A percentile compares a stretch with the other conserved stretches of the same genome.
phyloP scores from a whole-genome alignment of 192 early-diverging fungal genomes.

The Chytriomyces confervae region DNA sequence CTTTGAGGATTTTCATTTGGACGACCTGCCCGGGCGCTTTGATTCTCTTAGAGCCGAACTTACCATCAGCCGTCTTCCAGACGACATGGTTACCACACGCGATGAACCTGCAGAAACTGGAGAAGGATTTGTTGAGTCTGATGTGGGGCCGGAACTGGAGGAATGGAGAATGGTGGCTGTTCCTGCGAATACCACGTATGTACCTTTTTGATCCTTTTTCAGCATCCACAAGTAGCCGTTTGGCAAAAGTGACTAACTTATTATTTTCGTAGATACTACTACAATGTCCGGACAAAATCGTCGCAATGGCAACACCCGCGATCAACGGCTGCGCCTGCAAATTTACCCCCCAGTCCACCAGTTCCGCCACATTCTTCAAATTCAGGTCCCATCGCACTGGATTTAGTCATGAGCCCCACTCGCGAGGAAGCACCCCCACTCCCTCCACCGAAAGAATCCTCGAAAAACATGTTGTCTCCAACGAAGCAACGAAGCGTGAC shows the following conservation, averaged over 20 bases:
- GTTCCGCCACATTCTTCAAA: background rate
- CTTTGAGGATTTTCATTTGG: background rate
- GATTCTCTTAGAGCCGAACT: no score
- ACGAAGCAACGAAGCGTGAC: no score
- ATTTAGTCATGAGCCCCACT: background rate
- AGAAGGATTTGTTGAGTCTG: slow-evolving; percentile 4
- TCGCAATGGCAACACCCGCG: slow-evolving; percentile 15
- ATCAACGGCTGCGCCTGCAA: background rate
- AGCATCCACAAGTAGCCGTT: background rate
- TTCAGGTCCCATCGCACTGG: background rate
- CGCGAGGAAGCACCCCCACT: background rate
- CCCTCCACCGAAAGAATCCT: background rate
- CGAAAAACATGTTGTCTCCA: background rate
- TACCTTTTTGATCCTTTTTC: background rate
- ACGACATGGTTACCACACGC: background rate
- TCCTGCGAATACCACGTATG: slow-evolving; percentile 26
- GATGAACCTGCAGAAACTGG: background rate
- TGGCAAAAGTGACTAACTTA: no score
- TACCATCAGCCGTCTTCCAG: no score
- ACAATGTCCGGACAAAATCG: slow-evolving; percentile 9
- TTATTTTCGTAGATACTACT: slow-evolving; percentile 10
- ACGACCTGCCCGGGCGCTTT: no score
- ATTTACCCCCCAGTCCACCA: slow-evolving; percentile 2
- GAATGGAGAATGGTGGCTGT: slow-evolving; percentile 21
- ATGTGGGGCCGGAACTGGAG: slow-evolving; percentile 1